These are phyloP conservation scores for Gracilariopsis chorda DNA, from an alignment of 23 red algal species.

Conservation along the genomic window DNA sequence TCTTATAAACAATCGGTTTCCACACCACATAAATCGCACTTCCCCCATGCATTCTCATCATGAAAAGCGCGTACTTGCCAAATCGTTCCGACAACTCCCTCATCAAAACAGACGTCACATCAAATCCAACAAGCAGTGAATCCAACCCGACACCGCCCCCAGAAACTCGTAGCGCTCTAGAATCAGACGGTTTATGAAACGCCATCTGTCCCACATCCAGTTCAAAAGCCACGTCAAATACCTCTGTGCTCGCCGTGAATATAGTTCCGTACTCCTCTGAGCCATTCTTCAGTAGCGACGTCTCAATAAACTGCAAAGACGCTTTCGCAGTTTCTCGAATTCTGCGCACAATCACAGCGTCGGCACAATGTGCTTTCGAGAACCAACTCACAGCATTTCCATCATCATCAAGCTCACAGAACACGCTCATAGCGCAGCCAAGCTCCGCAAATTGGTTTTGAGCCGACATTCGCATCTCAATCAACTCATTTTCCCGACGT, in stretches of 20 bases:
- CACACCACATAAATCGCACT: constrained; percentile 39
- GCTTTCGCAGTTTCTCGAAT: not conserved
- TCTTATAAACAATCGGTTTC: constrained; percentile 15
- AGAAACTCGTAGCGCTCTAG: not conserved
- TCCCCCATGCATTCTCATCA: constrained; percentile 21
- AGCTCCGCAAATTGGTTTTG: constrained; percentile 2
- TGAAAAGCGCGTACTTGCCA: constrained; percentile 50
- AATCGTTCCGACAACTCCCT: constrained; percentile 11
- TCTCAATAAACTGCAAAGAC: constrained; percentile 11
- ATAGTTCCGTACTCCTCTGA: not conserved
- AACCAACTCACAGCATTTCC: constrained; percentile 20
- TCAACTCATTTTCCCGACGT: not conserved
- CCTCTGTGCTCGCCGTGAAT: constrained; percentile 14
- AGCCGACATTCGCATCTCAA: not conserved
- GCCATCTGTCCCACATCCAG: constrained; percentile 13
- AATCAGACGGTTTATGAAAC: not conserved
- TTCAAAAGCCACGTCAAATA: constrained; percentile 20
- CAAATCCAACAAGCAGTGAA: constrained; percentile 32
- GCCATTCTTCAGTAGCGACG: not conserved
- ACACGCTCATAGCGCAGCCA: not conserved
- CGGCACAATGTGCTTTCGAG: not conserved
- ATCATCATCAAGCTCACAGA: constrained; percentile 10
- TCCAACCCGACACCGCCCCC: not conserved
- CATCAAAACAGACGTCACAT: constrained; percentile 10
- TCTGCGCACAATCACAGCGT: not conserved